Base-by-base conservation (phyloP, 192 early-diverging fungal species). In the Diversispora eburnea region DNA sequence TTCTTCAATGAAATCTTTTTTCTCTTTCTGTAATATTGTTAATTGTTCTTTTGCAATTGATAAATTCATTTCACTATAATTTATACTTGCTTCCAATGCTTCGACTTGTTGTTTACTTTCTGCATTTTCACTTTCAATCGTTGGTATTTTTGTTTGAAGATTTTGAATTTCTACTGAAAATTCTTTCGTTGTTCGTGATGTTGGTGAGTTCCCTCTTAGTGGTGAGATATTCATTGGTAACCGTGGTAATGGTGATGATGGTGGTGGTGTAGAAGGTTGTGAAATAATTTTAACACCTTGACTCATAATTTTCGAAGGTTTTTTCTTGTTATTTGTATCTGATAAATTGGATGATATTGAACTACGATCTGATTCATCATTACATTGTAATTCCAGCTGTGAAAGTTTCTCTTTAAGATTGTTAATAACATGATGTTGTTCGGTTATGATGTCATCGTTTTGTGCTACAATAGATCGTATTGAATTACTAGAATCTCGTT, bases 11-110 rank as follows among this genome's bases (percentile, higher is more conserved):
- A 73, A 67, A 0, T 77, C 63, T 39, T 77, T 76, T 58, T 79
- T 81, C 47, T 85, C 84, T 3, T 70, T 54, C n/a, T 66, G 56
- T 46, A 83, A 48, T 12, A 76, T 51, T n/a, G 76, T 75, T 3
- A 80, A 20, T 60, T 84, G 83, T 5, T 77, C 72, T 20, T 76
- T 80, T 12, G 76, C 75, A 39, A 74, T 69, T 60, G 77, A 68
- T n/a, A 84, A 62, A 1, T 75, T 71, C 3, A 64, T 75, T 60
- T 87, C 84, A 3, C 79, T 74, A 19, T 82, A 78, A 0, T 77
- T 75, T 3, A 87, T 58, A 7, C 82, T 75, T 9, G 77, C 48
- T 67, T 87, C 84, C 13, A 87, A 69, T 4, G 74, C 55, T 20
- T 76, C 62, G 5, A 78, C 62, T 4, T 25, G 17, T 49, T 81